These are phyloP conservation scores for Ophiocordyceps camponoti-rufipedis DNA, from an alignment of 2,329 filamentous ascomycete species.

Conservation along the genomic window DNA sequence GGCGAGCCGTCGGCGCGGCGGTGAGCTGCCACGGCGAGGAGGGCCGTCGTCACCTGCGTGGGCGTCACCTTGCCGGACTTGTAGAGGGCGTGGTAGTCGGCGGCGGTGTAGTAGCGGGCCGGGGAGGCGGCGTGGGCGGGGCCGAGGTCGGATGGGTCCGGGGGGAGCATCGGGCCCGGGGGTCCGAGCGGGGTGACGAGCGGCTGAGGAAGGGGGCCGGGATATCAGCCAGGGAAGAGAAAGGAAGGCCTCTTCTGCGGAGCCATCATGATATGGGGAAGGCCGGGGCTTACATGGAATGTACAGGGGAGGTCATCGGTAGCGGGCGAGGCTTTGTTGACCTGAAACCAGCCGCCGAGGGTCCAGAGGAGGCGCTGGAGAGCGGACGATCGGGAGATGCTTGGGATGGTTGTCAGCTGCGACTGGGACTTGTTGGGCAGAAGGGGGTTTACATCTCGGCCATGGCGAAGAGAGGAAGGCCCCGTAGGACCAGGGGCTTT, in stretches of 20 bases:
- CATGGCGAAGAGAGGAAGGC: slow-evolving; percentile 30
- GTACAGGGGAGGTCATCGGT: slow-evolving; percentile 25
- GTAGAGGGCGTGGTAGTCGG: slow-evolving; percentile 65
- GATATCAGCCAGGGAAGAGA: no score
- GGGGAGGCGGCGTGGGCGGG: slow-evolving; percentile 20
- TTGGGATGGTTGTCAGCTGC: slow-evolving; percentile 10
- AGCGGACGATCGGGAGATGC: slow-evolving; percentile 38
- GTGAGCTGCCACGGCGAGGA: slow-evolving; percentile 38
- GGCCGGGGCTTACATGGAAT: slow-evolving; percentile 23
- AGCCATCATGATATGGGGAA: background rate
- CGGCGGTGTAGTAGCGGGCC: slow-evolving; percentile 46
- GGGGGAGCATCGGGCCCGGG: slow-evolving; percentile 17
- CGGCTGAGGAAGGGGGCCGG: slow-evolving; percentile 24
- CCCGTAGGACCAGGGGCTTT: slow-evolving; percentile 53
- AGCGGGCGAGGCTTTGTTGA: slow-evolving; percentile 27
- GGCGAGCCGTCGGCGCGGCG: background rate
- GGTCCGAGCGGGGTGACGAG: slow-evolving; percentile 32
- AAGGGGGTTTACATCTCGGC: slow-evolving; percentile 2
- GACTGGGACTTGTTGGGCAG: background rate
- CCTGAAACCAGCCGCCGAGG: slow-evolving; percentile 36
- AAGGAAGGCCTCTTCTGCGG: no score
- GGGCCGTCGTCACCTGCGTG: slow-evolving; percentile 47
- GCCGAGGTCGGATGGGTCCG: slow-evolving; percentile 22
- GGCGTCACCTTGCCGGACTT: slow-evolving; percentile 52
- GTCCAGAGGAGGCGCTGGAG: slow-evolving; percentile 50